Evolutionary conservation across 2,329 filamentous ascomycete genomes (phyloP).

Genomic region (Setomelanomma holmii): DNA sequence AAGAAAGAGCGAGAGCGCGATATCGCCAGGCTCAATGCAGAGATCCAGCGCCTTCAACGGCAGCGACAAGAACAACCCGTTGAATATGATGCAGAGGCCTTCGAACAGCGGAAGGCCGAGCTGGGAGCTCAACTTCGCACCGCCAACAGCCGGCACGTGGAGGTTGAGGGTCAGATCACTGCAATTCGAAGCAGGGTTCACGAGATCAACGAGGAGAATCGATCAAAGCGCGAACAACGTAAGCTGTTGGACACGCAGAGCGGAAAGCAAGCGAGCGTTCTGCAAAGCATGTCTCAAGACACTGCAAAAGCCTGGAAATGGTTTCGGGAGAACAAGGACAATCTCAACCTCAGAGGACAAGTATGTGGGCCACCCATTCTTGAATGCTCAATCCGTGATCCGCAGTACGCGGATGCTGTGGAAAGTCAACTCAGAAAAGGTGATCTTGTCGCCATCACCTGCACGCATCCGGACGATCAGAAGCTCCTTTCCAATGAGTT

Average conservation of each 20-base stretch:
- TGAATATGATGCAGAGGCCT: conserved; percentile 72
- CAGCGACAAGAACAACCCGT: conserved; percentile 67
- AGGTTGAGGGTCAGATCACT: conserved; percentile 52
- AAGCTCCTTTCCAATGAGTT: conserved; percentile 72
- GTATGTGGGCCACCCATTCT: conserved; percentile 84
- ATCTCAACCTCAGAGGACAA: conserved; percentile 69
- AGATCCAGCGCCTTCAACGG: conserved; percentile 69
- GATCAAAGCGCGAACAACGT: conserved; percentile 19
- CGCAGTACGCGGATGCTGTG: conserved; percentile 67
- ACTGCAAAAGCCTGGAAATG: conserved; percentile 78
- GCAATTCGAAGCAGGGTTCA: conserved; percentile 19
- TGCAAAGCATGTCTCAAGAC: conserved; percentile 68
- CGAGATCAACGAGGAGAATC: conserved; percentile 37
- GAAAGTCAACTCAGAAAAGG: conserved; percentile 63
- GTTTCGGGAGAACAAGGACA: conserved; percentile 73
- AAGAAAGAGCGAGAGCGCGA: conserved; percentile 49
- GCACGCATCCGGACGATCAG: conserved; percentile 78
- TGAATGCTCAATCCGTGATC: conserved; percentile 78
- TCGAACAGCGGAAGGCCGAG: conserved; percentile 75
- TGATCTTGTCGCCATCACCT: conserved; percentile 71
- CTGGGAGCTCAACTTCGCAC: conserved; percentile 58
- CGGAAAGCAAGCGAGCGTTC: conserved; percentile 59
- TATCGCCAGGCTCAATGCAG: conserved; percentile 46
- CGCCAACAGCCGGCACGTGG: conserved; percentile 52
- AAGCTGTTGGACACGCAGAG: conserved; percentile 45